Conservation (phyloP, 2,329 filamentous ascomycete species). For the Calonectria hongkongensis region DNA sequence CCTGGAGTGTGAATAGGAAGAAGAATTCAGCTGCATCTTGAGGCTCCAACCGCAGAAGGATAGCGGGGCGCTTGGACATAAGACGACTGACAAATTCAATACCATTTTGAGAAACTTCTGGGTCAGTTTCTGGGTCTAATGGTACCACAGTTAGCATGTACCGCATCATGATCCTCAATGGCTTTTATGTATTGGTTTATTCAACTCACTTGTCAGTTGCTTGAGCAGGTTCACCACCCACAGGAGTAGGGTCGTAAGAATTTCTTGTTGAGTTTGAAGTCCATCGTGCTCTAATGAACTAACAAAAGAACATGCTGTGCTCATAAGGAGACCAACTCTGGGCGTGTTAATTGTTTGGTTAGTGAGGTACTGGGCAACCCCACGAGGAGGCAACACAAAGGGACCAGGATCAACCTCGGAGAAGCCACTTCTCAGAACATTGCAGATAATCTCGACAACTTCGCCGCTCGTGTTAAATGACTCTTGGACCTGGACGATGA, state of each 20-base stretch:
- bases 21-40: conserved; percentile 77
- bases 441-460: conserved; percentile 82
- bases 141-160: conserved; percentile 39
- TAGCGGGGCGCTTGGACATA: conserved; percentile 75
- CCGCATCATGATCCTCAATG: not conserved
- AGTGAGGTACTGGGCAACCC: conserved; percentile 80
- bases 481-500: conserved; percentile 68
- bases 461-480: conserved; percentile 78
- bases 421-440: conserved; percentile 83
- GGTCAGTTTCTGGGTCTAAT: conserved; percentile 79
- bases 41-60: conserved; percentile 76
- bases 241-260: conserved; percentile 72
- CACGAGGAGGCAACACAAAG: conserved; percentile 82
- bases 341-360: conserved; percentile 76
- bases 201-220: conserved; percentile 73
- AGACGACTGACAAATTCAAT: conserved; percentile 83
- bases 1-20: conserved; percentile 82
- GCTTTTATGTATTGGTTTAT: not conserved
- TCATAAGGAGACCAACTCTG: conserved; percentile 80
- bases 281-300: conserved; percentile 73
- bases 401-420: conserved; percentile 84
- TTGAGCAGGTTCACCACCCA: conserved; percentile 79
- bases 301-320: conserved; percentile 82
- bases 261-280: conserved; percentile 65
- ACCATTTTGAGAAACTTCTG: conserved; percentile 83